These are phyloP conservation scores for Mucor saturninus DNA, from an alignment of 371 early-diverging fungal species.

Conservation along the genomic window DNA sequence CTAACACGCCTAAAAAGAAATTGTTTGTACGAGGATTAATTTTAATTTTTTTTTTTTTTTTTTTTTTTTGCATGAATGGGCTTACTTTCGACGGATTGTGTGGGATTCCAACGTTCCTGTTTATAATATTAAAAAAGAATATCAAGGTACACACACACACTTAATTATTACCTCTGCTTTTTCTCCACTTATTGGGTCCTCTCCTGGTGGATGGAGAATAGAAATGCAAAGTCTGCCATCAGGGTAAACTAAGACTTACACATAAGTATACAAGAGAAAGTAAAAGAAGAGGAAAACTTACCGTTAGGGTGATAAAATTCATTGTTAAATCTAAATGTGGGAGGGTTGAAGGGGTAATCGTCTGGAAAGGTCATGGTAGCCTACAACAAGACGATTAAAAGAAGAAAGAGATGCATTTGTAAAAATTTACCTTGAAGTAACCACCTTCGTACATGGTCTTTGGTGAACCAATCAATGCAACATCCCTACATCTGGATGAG, in stretches of 20 bases:
- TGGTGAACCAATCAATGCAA: slow-evolving; percentile 85
- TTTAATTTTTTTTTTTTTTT: slow-evolving; percentile 6
- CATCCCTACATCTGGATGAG: slow-evolving; percentile 59
- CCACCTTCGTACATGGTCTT: slow-evolving; percentile 91
- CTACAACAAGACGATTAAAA: slow-evolving; percentile 22
- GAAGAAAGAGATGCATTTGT: background rate
- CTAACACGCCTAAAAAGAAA: slow-evolving; percentile 65
- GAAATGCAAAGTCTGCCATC: slow-evolving; percentile 88
- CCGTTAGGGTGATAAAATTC: slow-evolving; percentile 82
- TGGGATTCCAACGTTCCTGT: slow-evolving; percentile 91
- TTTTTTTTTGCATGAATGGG: slow-evolving; percentile 1
- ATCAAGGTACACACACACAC: background rate
- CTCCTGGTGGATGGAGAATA: slow-evolving; percentile 78
- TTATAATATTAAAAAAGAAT: background rate
- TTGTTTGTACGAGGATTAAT: slow-evolving; percentile 1
- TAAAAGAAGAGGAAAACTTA: slow-evolving; percentile 27
- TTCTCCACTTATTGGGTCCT: slow-evolving; percentile 88
- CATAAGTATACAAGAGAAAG: background rate
- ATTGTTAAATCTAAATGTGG: slow-evolving; percentile 78
- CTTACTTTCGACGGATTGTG: slow-evolving; percentile 73
- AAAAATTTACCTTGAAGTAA: slow-evolving; percentile 85
- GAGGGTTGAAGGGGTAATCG: slow-evolving; percentile 73
- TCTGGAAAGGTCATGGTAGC: slow-evolving; percentile 62
- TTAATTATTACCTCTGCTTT: slow-evolving; percentile 63
- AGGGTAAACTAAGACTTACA: slow-evolving; percentile 57